These are phyloP conservation scores for Metarhizium brunneum DNA, from an alignment of 2,329 filamentous ascomycete genomes.

Conservation along the genomic window DNA sequence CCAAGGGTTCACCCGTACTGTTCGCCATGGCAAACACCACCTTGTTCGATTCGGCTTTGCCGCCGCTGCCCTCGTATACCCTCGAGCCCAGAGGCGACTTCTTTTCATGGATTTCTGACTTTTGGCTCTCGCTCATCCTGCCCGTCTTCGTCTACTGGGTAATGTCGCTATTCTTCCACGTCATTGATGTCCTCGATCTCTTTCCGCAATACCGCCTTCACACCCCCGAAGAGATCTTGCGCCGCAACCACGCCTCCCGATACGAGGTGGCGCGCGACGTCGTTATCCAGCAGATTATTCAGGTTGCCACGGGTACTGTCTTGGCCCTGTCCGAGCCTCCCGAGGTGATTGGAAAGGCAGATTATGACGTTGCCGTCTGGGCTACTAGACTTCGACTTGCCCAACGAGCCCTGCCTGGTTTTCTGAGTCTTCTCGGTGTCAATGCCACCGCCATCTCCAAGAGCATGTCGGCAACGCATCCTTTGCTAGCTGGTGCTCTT, in stretches of 20 bases:
- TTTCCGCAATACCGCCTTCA: constrained; percentile 90
- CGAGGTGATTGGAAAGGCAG: constrained; percentile 66
- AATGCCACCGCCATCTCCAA: constrained; percentile 68
- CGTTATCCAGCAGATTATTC: constrained; percentile 82
- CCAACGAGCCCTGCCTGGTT: constrained; percentile 65
- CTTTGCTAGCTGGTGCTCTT: constrained; percentile 64
- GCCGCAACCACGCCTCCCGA: constrained; percentile 77
- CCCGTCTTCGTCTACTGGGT: constrained; percentile 85
- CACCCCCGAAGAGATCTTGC: constrained; percentile 82
- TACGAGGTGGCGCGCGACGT: constrained; percentile 87
- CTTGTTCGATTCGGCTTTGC: constrained; percentile 51
- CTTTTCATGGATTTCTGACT: constrained; percentile 71
- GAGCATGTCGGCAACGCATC: constrained; percentile 61
- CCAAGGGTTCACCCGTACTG: constrained; percentile 17
- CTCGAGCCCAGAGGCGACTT: constrained; percentile 62
- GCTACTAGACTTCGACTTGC: constrained; percentile 71
- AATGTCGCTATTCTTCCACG: constrained; percentile 77
- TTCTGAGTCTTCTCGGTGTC: constrained; percentile 65
- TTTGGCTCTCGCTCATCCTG: constrained; percentile 63
- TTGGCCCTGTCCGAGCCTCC: constrained; percentile 64
- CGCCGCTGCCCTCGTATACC: constrained; percentile 77
- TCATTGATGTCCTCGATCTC: constrained; percentile 74
- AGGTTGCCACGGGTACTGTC: constrained; percentile 61
- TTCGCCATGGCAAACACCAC: constrained; percentile 42
- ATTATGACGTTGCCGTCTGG: constrained; percentile 86